Evolutionary conservation across 805 yeast species (phyloP), one percentile per base, ranked within the genome.

Genomic region (Groenewaldozyma tartarivorans): DNA sequence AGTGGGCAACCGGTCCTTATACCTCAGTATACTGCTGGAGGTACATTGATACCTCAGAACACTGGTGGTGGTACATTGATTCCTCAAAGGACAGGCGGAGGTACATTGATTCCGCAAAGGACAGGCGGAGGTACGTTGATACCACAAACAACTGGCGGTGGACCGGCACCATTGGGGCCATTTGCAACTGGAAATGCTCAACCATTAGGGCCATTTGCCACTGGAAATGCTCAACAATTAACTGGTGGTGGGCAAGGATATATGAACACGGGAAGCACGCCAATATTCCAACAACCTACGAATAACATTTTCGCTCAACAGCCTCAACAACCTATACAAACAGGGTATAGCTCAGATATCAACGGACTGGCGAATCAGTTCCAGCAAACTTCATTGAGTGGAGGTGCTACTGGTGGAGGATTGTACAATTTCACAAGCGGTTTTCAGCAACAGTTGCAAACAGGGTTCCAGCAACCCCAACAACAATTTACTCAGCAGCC

Each of bases 221-320:
- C 69, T 5, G 63, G 66, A 3, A 59, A 57, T 24, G 61, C 64
- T 3, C 60, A 47, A 39, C 64, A 60, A 39, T 59, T 66, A 20
- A 71, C 75, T 4, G 74, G 77, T 1, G 61, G 61, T 21, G 54
- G 36, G 3, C 49, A 44, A 20, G 15, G 54, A 50, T 6, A 33
- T 44, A 15, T 50, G 53, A 36, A 40, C 20, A 36, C 36, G 35
- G 41, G 5, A 47, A 51, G 49, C 52, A 62, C 40, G 48, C 47
- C 34, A 48, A 66, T 9, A 70, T 69, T n/a, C 34, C 34, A 9
- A 31, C 17, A 19, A 26, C 30, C n/a, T 11, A 11, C n/a, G 30
- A n/a, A 26, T 11, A 16, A 31, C 67, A 69, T 0, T 66, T 68
- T 49, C 67, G 56, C 60, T 54, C 61, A n/a, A 31, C 48, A 41